Base-by-base conservation (phyloP, 768 basidiomycete genomes). In the Postia placenta region DNA sequence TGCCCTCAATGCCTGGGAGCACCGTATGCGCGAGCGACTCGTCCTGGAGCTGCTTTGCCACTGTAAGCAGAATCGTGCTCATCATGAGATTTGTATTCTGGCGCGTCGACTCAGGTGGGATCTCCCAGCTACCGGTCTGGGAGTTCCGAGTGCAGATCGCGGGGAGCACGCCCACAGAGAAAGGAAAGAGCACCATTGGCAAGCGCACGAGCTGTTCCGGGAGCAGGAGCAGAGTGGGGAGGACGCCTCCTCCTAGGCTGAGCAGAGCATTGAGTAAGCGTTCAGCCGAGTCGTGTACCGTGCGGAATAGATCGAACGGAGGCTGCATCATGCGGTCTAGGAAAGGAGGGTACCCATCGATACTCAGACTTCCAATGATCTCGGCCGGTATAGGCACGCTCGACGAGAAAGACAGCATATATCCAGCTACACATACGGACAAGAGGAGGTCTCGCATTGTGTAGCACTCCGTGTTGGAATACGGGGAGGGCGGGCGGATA, bases 1-100 rank as follows among this genome's bases (percentile, higher is more conserved):
- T 56, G 33, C 61, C 65, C 17, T 52, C 53, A 35, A 59, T 58
- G 25, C 60, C 55, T 9, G 61, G 55, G 36, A 68, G 51, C 4
- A 55, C 26, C 23, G 52, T 40, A 40, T 56, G 57, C n/a, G 57
- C 48, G 17, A 57, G 30, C n/a, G 64, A 57, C 5, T 61, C 59
- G 7, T 68, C 66, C 53, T 77, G 76, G 17, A 73, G 65, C 23
- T 68, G 60, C 53, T 73, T 75, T 17, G 76, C 74, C 14, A 78
- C 66, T 28, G 70, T 69, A 45, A 78, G 65, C 26, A 76, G 56
- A 19, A 74, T 60, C 30, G 69, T 69, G 39, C 70, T 67, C 42
- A 69, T 67, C 50, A 67, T 69, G 56, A 56, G 55, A 35, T 65
- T 59, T 26, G 66, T 60, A 48, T 65, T 49, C 46, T 61, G 51